Evolutionary conservation across 306 rosid genomes (phyloP).

Genomic region (Lathyrus oleraceus): DNA sequence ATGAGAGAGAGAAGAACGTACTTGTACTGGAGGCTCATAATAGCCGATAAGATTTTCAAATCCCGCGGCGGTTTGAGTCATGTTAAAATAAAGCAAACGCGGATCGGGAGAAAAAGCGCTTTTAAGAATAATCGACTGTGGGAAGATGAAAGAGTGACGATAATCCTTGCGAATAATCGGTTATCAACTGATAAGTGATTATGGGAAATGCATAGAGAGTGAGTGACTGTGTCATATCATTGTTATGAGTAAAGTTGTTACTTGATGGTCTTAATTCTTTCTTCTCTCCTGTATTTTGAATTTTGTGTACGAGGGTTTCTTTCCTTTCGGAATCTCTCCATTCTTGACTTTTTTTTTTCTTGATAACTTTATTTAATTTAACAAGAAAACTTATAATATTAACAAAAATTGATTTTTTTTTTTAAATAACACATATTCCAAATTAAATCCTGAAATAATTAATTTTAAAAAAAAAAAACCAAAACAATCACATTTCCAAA

Average conservation of each 20-base stretch:
- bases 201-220: not conserved
- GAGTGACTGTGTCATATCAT: too few species aligned
- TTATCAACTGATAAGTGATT: not conserved
- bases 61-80: conserved; percentile 43
- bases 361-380: too few species aligned
- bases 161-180: not conserved
- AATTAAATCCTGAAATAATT: too few species aligned
- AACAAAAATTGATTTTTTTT: too few species aligned
- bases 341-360: not conserved
- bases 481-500: too few species aligned
- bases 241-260: not conserved
- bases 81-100: conserved; percentile 17
- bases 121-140: not conserved
- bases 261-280: not conserved
- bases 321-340: not conserved
- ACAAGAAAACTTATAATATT: too few species aligned
- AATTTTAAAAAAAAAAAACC: too few species aligned
- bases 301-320: not conserved
- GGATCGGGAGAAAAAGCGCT: conserved; percentile 30
- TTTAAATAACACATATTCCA: too few species aligned
- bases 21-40: conserved; percentile 82
- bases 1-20: conserved; percentile 14
- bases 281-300: not conserved
- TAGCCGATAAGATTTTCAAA: conserved; percentile 67
- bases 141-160: not conserved